Conservation (phyloP, 78 protist genomes). For the Emiliania huxleyi region DNA sequence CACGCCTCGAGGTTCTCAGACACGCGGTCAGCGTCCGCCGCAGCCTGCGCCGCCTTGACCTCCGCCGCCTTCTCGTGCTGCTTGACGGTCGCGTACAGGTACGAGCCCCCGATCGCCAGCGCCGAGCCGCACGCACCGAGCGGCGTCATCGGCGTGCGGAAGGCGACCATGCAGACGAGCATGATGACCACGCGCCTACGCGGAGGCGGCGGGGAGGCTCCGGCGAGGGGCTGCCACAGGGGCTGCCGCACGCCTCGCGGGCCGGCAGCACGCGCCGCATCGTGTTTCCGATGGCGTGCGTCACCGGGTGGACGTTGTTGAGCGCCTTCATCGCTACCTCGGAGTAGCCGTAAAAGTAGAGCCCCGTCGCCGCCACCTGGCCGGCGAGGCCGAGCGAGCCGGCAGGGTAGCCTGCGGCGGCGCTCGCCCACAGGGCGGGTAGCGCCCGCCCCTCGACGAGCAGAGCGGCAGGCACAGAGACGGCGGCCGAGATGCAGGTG, state of each 20-base stretch:
- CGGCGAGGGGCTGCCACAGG: too few relatives aligned
- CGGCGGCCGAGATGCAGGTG: background rate
- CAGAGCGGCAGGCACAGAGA: background rate
- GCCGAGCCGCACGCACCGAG: background rate
- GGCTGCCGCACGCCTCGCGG: too few relatives aligned
- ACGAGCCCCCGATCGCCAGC: background rate
- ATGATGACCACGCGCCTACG: background rate
- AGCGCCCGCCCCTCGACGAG: background rate
- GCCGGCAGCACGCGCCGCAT: too few relatives aligned
- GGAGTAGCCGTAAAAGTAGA: background rate
- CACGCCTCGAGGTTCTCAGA: too few relatives aligned
- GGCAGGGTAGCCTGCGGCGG: background rate
- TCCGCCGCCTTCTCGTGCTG: background rate
- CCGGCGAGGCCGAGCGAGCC: background rate
- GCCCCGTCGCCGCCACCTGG: background rate
- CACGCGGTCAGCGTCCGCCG: too few relatives aligned
- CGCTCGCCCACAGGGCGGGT: background rate
- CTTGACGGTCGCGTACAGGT: background rate
- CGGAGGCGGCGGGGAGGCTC: background rate
- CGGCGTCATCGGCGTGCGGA: background rate
- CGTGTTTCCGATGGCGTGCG: background rate
- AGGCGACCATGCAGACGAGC: background rate
- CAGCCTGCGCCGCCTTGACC: too few relatives aligned
- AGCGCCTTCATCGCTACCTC: background rate
- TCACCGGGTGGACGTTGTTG: background rate